These are phyloP conservation scores for Aquilaria malaccensis DNA, from an alignment of 345 rosid species.

Conservation along the genomic window DNA sequence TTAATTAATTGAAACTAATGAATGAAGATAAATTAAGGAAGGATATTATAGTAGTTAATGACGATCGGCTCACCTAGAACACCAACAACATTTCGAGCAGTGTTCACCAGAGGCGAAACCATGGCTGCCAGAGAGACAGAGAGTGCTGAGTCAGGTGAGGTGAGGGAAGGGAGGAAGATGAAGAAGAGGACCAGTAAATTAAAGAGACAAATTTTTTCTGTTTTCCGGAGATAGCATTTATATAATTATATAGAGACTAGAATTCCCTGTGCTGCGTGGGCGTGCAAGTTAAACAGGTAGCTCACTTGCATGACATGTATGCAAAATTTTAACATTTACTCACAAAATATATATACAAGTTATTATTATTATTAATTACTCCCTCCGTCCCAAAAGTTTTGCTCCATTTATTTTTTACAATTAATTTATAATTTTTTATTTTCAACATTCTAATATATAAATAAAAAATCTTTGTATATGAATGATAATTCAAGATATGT, in stretches of 20 bases:
- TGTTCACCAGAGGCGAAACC: slow-evolving; percentile 35
- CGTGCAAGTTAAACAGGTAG: slow-evolving; percentile 11
- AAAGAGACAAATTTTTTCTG: not conserved
- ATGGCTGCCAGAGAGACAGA: slow-evolving; percentile 20
- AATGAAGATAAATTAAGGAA: not conserved
- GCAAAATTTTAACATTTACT: no score
- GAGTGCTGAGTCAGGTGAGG: slow-evolving; percentile 1
- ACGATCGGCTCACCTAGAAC: slow-evolving; percentile 35
- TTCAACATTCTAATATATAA: no score
- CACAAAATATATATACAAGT: no score
- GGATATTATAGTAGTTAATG: not conserved
- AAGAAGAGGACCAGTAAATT: slow-evolving; percentile 2
- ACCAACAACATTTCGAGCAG: slow-evolving; percentile 51
- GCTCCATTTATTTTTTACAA: no score
- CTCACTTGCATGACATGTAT: slow-evolving; percentile 27
- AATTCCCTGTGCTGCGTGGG: not conserved
- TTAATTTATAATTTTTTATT: no score
- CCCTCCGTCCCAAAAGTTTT: no score
- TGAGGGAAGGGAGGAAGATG: slow-evolving; percentile 1
- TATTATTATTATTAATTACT: no score
- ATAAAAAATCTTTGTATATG: no score
- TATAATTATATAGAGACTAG: not conserved
- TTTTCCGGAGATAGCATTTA: not conserved
- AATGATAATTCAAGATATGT: no score
- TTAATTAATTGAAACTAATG: no score